phyloP scores from a whole-genome alignment of 257 asterid species.

The Scutellaria minor region DNA sequence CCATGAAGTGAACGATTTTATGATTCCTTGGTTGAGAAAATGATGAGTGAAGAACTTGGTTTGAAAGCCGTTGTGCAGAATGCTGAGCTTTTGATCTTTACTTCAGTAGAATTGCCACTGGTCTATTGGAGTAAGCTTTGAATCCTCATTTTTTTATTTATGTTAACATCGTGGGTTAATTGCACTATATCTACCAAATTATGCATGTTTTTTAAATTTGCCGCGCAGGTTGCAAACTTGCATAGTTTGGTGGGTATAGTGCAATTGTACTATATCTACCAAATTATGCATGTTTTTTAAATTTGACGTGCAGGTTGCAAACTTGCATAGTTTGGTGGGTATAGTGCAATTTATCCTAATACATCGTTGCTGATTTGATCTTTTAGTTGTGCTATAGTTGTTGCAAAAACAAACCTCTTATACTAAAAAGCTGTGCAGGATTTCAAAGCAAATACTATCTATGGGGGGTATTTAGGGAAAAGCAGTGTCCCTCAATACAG shows the following conservation, averaged over 20 bases:
- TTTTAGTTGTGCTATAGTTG: neutral
- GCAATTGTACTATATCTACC: neutral
- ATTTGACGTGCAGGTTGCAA: no score
- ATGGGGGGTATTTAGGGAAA: slow-evolving; percentile 82
- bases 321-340: no score
- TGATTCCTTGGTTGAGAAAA: slow-evolving; percentile 59
- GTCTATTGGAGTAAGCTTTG: slow-evolving; percentile 69
- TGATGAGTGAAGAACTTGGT: slow-evolving; percentile 59
- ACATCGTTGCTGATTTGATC: neutral
- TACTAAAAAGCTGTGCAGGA: slow-evolving; percentile 49
- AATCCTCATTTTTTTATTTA: neutral
- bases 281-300: no score
- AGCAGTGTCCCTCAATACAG: slow-evolving; percentile 29
- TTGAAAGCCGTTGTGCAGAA: slow-evolving; percentile 56
- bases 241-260: no score
- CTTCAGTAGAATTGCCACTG: slow-evolving; percentile 69
- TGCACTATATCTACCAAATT: neutral
- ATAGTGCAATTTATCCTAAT: no score
- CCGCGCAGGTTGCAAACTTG: no score
- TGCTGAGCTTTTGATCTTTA: slow-evolving; percentile 83
- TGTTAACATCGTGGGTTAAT: neutral
- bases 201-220: no score
- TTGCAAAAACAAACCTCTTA: slow-evolving; percentile 14
- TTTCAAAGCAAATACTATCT: slow-evolving; percentile 62
- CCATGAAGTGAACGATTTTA: slow-evolving; percentile 50